Percentiles rank a stretch among this genome's conserved stretches.
These are phyloP conservation scores for Tolypocladium tropicale DNA, from an alignment of 2,329 filamentous ascomycete genomes.

Conservation along the genomic window DNA sequence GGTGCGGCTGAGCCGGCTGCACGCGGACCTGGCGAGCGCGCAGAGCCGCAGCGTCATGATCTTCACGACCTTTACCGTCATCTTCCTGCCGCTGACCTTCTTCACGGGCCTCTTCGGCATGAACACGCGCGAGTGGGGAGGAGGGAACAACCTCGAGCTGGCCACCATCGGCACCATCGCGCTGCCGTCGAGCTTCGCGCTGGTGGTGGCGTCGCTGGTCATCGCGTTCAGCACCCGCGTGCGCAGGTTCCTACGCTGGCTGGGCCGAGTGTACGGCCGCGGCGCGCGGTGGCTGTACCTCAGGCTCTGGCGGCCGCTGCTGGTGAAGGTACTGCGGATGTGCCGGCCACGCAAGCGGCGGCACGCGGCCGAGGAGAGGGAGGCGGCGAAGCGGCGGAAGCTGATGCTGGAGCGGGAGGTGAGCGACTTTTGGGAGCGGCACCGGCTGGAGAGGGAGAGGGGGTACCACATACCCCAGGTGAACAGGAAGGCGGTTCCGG, in stretches of 20 bases:
- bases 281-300: constrained; percentile 11
- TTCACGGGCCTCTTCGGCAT: constrained; percentile 57
- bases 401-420: constrained; percentile 20
- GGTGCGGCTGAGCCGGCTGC: constrained; percentile 49
- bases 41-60: constrained; percentile 56
- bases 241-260: constrained; percentile 19
- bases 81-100: constrained; percentile 54
- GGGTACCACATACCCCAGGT: constrained; percentile 29
- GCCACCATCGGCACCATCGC: constrained; percentile 36
- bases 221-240: constrained; percentile 44
- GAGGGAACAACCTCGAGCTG: constrained; percentile 32
- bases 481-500: constrained; percentile 15
- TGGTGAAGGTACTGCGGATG: not conserved
- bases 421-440: constrained; percentile 31
- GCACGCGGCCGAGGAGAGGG: not conserved
- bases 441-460: constrained; percentile 26
- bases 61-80: constrained; percentile 53
- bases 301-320: constrained; percentile 12
- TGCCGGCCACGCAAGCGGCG: not conserved
- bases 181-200: constrained; percentile 33
- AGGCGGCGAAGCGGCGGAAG: constrained; percentile 5
- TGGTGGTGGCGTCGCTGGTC: constrained; percentile 41
- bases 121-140: constrained; percentile 53
- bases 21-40: constrained; percentile 51
- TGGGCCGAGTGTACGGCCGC: constrained; percentile 7